phyloP scores from a whole-genome alignment of 768 basidiomycete species.

The Pleurotus tuoliensis region DNA sequence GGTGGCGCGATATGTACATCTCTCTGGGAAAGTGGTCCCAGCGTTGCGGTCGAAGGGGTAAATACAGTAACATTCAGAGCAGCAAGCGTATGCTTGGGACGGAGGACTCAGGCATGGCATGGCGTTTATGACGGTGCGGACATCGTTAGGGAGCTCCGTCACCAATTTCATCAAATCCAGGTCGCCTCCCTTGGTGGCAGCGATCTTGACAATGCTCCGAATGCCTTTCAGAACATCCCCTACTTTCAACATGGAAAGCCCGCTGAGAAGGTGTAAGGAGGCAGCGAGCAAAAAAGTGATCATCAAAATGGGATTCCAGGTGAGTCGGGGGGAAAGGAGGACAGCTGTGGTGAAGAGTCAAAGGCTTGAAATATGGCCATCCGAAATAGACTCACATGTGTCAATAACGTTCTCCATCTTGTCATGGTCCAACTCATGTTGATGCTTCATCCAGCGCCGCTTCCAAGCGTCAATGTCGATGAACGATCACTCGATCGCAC shows the following conservation, averaged over 20 bases:
- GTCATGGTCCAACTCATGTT: too few species aligned
- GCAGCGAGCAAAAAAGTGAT: not conserved
- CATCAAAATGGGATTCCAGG: not conserved
- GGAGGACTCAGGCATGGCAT: not conserved
- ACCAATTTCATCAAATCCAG: not conserved
- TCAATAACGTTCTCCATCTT: not conserved
- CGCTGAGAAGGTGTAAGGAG: not conserved
- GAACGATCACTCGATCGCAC: too few species aligned
- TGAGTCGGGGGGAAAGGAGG: not conserved
- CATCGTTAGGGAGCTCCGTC: not conserved
- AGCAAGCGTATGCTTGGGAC: constrained; percentile 4
- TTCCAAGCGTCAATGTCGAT: too few species aligned
- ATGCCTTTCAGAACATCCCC: not conserved
- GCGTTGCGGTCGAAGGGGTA: not conserved
- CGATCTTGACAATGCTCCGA: not conserved
- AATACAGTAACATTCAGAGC: constrained; percentile 2
- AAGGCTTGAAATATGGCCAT: not conserved
- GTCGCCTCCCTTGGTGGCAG: not conserved
- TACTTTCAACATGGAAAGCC: not conserved
- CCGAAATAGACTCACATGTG: not conserved
- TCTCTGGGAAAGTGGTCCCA: not conserved
- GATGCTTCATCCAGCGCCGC: too few species aligned
- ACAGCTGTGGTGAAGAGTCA: not conserved
- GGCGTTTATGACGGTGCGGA: not conserved
- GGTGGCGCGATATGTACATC: constrained; percentile 4